Conservation (phyloP, 2,329 filamentous ascomycete species). For the Ascochyta rabiei region DNA sequence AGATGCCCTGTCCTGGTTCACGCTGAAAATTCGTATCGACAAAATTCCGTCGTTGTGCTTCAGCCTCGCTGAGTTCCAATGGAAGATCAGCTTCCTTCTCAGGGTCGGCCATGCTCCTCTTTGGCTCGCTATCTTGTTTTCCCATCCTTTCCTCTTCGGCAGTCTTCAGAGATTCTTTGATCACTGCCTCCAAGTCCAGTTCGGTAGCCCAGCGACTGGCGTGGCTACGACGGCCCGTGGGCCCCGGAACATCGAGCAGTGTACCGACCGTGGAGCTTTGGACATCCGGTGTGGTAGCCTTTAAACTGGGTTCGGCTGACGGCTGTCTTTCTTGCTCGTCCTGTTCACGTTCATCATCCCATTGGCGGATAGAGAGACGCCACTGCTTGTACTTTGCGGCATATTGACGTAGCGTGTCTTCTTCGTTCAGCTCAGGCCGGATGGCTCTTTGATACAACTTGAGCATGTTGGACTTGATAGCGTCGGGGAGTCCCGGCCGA, state of each 20-base stretch:
- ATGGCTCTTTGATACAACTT: slow-evolving; percentile 41
- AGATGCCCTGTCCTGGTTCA: slow-evolving; percentile 69
- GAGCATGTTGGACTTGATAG: slow-evolving; percentile 45
- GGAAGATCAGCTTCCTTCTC: slow-evolving; percentile 80
- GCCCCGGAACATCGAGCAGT: slow-evolving; percentile 35
- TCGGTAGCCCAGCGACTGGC: slow-evolving; percentile 60
- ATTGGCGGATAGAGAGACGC: slow-evolving; percentile 48
- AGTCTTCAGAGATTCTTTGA: slow-evolving; percentile 70
- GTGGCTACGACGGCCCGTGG: slow-evolving; percentile 41
- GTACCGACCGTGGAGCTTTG: slow-evolving; percentile 37
- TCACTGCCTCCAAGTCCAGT: slow-evolving; percentile 72
- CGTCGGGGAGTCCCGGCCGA: slow-evolving; percentile 43
- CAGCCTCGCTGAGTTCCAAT: slow-evolving; percentile 67
- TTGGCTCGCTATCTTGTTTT: slow-evolving; percentile 64
- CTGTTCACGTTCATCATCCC: slow-evolving; percentile 51
- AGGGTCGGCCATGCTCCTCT: slow-evolving; percentile 73
- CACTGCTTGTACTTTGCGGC: slow-evolving; percentile 49
- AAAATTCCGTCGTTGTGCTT: slow-evolving; percentile 65
- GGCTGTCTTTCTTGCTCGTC: slow-evolving; percentile 45
- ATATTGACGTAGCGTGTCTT: slow-evolving; percentile 46
- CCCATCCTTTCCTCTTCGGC: slow-evolving; percentile 74
- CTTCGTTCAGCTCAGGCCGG: slow-evolving; percentile 36
- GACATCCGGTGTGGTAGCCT: slow-evolving; percentile 55
- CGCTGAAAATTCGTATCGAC: slow-evolving; percentile 70
- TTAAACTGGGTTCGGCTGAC: slow-evolving; percentile 43